These are phyloP conservation scores for Leccinum subtestaceum DNA, from an alignment of 768 basidiomycete genomes.

Conservation along the genomic window DNA sequence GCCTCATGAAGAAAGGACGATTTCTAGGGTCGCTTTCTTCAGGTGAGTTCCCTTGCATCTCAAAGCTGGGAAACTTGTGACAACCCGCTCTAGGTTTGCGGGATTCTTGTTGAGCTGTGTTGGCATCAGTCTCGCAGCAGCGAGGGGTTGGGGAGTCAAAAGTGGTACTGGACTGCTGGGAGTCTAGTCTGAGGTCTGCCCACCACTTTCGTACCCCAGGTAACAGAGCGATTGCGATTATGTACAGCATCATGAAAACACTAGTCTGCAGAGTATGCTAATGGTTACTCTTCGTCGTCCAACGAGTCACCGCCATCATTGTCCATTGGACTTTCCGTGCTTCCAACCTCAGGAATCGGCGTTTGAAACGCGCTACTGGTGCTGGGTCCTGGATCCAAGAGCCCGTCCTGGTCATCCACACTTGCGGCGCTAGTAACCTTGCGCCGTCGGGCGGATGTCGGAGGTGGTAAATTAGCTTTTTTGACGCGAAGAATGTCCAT, in stretches of 20 bases:
- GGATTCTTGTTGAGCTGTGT: slow-evolving; percentile 83
- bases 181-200: slow-evolving; percentile 41
- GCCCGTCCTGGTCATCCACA: slow-evolving; percentile 41
- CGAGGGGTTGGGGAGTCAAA: slow-evolving; percentile 66
- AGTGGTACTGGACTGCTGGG: slow-evolving; percentile 66
- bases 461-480: slow-evolving; percentile 56
- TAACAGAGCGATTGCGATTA: background rate
- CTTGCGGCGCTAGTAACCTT: slow-evolving; percentile 53
- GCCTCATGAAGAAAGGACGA: slow-evolving; percentile 75
- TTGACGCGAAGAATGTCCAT: slow-evolving; percentile 78
- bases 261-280: background rate
- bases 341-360: slow-evolving; percentile 11
- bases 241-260: background rate
- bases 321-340: slow-evolving; percentile 15
- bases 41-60: slow-evolving; percentile 43
- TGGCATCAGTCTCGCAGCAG: slow-evolving; percentile 72
- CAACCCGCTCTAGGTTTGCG: slow-evolving; percentile 53
- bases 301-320: slow-evolving; percentile 15
- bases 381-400: slow-evolving; percentile 21
- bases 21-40: slow-evolving; percentile 85
- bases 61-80: background rate
- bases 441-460: slow-evolving; percentile 40
- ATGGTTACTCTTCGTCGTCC: slow-evolving; percentile 18
- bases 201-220: background rate
- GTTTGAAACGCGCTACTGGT: slow-evolving; percentile 28